Percentiles rank a stretch among this genome's conserved stretches.
phyloP scores from a whole-genome alignment of 2,329 filamentous ascomycete genomes.

The Alternaria novae-zelandiae region DNA sequence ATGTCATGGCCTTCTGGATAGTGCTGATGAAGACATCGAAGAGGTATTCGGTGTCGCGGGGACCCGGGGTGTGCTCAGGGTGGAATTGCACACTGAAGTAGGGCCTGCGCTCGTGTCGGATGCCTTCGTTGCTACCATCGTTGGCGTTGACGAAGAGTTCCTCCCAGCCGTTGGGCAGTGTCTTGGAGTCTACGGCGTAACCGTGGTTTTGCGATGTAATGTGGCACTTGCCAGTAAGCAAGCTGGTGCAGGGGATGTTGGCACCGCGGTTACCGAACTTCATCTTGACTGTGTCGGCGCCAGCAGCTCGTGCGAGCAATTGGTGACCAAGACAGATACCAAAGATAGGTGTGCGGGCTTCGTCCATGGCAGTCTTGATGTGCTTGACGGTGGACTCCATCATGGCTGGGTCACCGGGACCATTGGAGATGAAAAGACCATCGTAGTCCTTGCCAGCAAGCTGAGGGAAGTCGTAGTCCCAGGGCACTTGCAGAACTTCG shows the following conservation, averaged over 20 bases:
- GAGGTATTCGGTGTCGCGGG: conserved; percentile 92
- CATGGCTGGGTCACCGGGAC: conserved; percentile 91
- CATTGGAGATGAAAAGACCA: conserved; percentile 97
- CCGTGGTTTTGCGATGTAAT: conserved; percentile 99
- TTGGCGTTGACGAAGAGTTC: conserved; percentile 99
- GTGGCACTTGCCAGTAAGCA: conserved; percentile 95
- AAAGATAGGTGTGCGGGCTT: conserved; percentile 85
- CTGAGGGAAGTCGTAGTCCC: conserved; percentile 88
- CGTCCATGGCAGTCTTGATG: conserved; percentile 75
- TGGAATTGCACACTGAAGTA: conserved; percentile 99
- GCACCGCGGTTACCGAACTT: conserved; percentile 99
- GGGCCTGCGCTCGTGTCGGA: conserved; percentile 82
- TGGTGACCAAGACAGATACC: conserved; percentile 97
- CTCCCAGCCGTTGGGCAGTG: conserved; percentile 79
- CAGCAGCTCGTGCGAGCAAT: conserved; percentile 84
- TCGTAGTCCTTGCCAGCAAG: conserved; percentile 86
- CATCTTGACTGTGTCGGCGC: conserved; percentile 90
- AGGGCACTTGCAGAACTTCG: conserved; percentile 92
- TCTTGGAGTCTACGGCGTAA: conserved; percentile 84
- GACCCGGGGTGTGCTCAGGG: conserved; percentile 94
- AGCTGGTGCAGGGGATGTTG: conserved; percentile 97
- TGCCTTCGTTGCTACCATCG: conserved; percentile 97
- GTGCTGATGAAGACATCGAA: conserved; percentile 96
- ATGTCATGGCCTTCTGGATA: conserved; percentile 73
- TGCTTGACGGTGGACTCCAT: conserved; percentile 81